Percentiles rank a stretch among this genome's conserved stretches.
Conservation (phyloP, 1,284 basidiomycete species). For the Cystobasidium pallidum region DNA sequence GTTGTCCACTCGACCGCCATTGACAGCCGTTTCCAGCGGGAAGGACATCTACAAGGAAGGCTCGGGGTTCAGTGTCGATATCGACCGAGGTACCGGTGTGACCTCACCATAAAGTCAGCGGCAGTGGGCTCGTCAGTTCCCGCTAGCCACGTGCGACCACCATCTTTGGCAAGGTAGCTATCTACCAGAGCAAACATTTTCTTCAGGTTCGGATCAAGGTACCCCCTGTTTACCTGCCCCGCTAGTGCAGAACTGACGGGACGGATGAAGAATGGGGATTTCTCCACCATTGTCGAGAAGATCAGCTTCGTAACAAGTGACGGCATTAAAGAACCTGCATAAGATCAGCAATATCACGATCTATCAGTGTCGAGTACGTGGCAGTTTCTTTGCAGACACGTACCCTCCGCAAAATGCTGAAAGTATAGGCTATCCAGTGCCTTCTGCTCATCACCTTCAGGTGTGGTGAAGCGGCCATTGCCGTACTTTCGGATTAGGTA, state of each 20-base stretch:
- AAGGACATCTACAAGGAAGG: conserved; percentile 29
- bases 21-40: conserved; percentile 27
- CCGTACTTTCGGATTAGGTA: conserved; percentile 51
- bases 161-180: conserved; percentile 33
- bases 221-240: conserved; percentile 1
- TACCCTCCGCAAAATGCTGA: conserved; percentile 43
- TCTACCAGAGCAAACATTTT: conserved; percentile 30
- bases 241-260: conserved; percentile 22
- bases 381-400: no score
- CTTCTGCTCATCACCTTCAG: conserved; percentile 26
- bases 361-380: no score
- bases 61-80: not conserved
- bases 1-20: conserved; percentile 1
- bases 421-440: conserved; percentile 39
- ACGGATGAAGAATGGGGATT: conserved; percentile 38
- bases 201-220: conserved; percentile 35
- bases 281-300: conserved; percentile 21
- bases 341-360: not conserved
- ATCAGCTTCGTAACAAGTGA: conserved; percentile 38
- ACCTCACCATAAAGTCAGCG: conserved; percentile 35
- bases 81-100: no score
- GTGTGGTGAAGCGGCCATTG: conserved; percentile 33
- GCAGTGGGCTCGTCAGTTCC: conserved; percentile 46
- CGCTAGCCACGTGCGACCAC: conserved; percentile 45
- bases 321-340: conserved; percentile 35